These are phyloP conservation scores for Trametes pubescens DNA, from an alignment of 1,284 basidiomycete species.

Conservation along the genomic window DNA sequence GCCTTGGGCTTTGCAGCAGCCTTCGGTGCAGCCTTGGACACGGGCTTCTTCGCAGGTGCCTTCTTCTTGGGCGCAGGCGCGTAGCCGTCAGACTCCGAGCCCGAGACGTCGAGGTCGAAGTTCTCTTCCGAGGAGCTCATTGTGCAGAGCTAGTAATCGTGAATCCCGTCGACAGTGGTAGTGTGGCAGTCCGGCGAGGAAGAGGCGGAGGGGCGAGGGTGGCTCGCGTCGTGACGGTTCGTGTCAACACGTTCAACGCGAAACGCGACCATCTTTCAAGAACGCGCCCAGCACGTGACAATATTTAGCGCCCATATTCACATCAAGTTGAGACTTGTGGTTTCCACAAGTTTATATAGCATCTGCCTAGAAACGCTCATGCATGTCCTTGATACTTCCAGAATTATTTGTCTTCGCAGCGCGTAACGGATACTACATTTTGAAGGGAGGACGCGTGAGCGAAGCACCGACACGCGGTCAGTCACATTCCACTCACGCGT, in stretches of 20 bases:
- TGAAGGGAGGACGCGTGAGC: no score
- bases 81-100: conserved; percentile 69
- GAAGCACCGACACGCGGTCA: not conserved
- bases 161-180: not conserved
- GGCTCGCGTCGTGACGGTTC: conserved; percentile 27
- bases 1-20: conserved; percentile 58
- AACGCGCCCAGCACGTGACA: conserved; percentile 20
- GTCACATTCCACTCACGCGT: not conserved
- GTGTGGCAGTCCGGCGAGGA: conserved; percentile 1
- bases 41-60: conserved; percentile 47
- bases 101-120: conserved; percentile 69
- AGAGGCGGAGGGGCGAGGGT: conserved; percentile 14
- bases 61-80: conserved; percentile 69
- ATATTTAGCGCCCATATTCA: conserved; percentile 6
- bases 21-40: conserved; percentile 53
- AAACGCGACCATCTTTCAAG: conserved; percentile 18
- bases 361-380: no score
- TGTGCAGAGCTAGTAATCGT: conserved; percentile 15
- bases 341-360: not conserved
- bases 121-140: conserved; percentile 75
- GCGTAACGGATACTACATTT: no score
- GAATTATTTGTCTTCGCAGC: no score
- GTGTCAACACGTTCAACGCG: conserved; percentile 24
- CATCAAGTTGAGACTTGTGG: not conserved
- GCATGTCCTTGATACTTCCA: no score